A percentile compares a stretch with the other conserved stretches of the same genome.
Evolutionary conservation across 73 alveolate genomes (phyloP).

Genomic region (Symbiodinium natans): DNA sequence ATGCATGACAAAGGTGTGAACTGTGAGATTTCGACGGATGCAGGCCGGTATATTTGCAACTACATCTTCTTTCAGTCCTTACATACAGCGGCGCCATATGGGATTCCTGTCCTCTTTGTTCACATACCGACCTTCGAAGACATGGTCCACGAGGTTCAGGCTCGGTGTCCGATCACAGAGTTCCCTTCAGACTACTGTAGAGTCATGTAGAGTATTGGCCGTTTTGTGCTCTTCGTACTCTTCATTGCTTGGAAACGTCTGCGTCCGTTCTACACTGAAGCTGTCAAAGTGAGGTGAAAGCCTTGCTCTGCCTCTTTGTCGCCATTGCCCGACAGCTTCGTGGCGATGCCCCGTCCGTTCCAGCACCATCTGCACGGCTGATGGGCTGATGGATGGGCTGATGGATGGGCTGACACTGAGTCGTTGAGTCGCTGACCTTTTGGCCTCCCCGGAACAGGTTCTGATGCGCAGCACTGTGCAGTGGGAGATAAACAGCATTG

Average conservation of each 20-base stretch:
- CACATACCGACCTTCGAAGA: constrained; percentile 82
- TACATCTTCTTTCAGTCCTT: constrained; percentile 71
- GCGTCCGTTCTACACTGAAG: not conserved
- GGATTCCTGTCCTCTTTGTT: constrained; percentile 73
- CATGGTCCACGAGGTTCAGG: constrained; percentile 70
- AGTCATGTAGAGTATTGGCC: too few species aligned
- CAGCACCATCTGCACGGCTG: constrained; percentile 27
- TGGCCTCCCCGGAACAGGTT: too few species aligned
- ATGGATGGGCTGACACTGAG: too few species aligned
- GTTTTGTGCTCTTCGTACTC: too few species aligned
- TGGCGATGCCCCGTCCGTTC: constrained; percentile 41
- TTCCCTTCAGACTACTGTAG: too few species aligned
- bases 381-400: constrained; percentile 82
- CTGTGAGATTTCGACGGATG: constrained; percentile 77
- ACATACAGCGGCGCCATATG: constrained; percentile 27
- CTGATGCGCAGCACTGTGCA: too few species aligned
- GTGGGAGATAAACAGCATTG: too few species aligned
- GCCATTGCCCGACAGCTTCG: constrained; percentile 90
- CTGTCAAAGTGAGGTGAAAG: constrained; percentile 18
- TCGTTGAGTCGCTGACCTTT: too few species aligned
- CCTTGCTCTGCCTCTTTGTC: constrained; percentile 72
- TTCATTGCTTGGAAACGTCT: too few species aligned
- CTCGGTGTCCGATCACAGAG: too few species aligned
- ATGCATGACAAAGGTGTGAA: constrained; percentile 64
- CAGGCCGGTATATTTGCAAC: constrained; percentile 79